Base-by-base conservation (phyloP, 1,284 basidiomycete genomes). In the Tylopilus sp. region DNA sequence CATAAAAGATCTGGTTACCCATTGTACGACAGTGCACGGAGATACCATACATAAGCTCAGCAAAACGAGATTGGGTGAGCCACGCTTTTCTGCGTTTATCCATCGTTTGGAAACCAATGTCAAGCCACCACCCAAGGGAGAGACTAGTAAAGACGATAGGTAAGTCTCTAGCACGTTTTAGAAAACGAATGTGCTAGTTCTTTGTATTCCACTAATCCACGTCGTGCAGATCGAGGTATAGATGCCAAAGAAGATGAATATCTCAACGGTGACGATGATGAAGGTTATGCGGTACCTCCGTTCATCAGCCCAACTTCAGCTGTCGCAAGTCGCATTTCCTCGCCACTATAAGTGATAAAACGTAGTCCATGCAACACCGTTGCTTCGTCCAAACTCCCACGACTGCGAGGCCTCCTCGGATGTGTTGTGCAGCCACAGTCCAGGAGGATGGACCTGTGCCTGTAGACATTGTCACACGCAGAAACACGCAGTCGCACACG, bases 21-120 rank as follows among this genome's bases (percentile, higher is more conserved):
- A 95, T 75, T 90, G 96, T 72, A 95, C 98, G 90, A 91, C 91
- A 22, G 86, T 86, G 67, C 89, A 96, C 71, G 90, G 90, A 65
- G 82, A 85, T 0, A 83, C 86, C 53, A 83, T 99, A 64, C 87
- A 88, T 52, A 83, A 83, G 60, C 84, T 99, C 22, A 86, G 92
- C 1, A 82, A 87, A 70, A 85, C 85, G 36, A 84, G 84, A 2
- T 80, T 92, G 36, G 88, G 89, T n/a, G 87, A 89, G 1, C 82
- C 87, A 62, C 86, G 91, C 55, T 95, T 97, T 78, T 84, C 87
- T 54, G 84, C 88, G 49, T 87, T 99, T 71, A 88, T 95, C 58
- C 81, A 86, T 51, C 89, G 94, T 62, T 96, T 92, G 88, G 96
- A 99, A 79, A 95, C 96, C 83, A 97, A 96, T 80, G 91, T 91